These are phyloP conservation scores for Camillea tinctor DNA, from an alignment of 2,329 filamentous ascomycete species.

Conservation along the genomic window DNA sequence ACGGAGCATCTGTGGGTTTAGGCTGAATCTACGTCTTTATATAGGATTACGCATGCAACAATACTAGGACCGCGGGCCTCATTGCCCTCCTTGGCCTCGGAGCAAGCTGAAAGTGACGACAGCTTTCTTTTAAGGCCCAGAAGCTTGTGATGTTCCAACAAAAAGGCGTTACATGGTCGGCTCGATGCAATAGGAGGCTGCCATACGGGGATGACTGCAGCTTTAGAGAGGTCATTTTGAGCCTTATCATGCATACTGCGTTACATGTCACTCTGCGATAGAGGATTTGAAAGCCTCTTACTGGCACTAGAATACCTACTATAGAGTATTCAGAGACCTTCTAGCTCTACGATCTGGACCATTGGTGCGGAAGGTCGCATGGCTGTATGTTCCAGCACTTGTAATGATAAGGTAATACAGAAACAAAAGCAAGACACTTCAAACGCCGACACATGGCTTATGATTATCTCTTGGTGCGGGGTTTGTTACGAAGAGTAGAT, in stretches of 20 bases:
- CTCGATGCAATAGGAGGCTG: background rate
- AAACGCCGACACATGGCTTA: background rate
- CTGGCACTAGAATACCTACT: background rate
- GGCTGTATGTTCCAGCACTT: background rate
- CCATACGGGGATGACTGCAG: background rate
- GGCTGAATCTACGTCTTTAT: slow-evolving; percentile 14
- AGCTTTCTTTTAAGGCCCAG: background rate
- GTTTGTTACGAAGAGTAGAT: background rate
- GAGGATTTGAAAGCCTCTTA: background rate
- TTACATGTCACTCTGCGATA: background rate
- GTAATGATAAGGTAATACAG: background rate
- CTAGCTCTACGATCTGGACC: background rate
- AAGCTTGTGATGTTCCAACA: background rate
- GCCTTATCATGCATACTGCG: background rate
- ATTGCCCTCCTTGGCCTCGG: background rate
- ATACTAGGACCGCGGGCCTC: background rate
- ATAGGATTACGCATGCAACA: slow-evolving; percentile 11
- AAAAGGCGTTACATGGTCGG: background rate
- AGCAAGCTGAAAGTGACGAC: background rate
- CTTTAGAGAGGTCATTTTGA: background rate
- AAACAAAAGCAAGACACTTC: background rate
- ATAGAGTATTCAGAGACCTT: background rate
- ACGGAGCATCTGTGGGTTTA: slow-evolving; percentile 5
- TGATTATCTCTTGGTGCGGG: background rate
- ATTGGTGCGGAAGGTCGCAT: background rate